Evolutionary conservation across 1,284 basidiomycete genomes (phyloP), one percentile per base, ranked within the genome.

Genomic region (Jaminaea rosea): DNA sequence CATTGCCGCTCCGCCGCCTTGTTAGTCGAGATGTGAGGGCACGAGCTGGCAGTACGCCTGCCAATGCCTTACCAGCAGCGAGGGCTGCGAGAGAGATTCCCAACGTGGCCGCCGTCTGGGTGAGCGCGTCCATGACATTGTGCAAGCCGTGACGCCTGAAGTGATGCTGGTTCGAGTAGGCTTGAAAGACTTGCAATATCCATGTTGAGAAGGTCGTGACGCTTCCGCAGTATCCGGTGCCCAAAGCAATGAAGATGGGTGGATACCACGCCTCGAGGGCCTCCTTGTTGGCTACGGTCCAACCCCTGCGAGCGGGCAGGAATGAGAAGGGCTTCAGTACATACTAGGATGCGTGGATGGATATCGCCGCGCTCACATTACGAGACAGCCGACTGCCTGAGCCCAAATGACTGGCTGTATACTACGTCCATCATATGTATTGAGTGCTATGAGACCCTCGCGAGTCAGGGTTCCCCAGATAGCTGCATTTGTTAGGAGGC

Each of bases 131-230:
- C 65, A 73, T 65, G 9, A 91, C 93, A 72, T 88, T 83, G 63
- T 83, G 79, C 36, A 97, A 79, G 49, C 88, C 85, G 49, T 80
- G 77, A 44, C 87, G 81, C 53, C 79, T 68, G 49, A 78, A 81
- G 11, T 79, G 75, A 13, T 77, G 75, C 15, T 80, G 76, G 72
- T 97, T 87, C 0, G 86, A 80, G 81, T 91, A 98, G 0, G 90
- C 86, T 46, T 81, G 76, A 69, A 93, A 98, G 1, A 90, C 77
- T 58, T 90, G 86, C 7, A 89, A 71, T 75, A 96, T 89, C 93
- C 94, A 98, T 15, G 84, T 82, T 3, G 91, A 94, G 76, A 97
- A 98, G 0, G 92, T 97, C 3, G 94, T 99, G 60, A 96, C 77
- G 4, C 88, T 93, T 1, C 93, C 94, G 68, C 93, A 97, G 72